A percentile compares a stretch with the other conserved stretches of the same genome.
Conservation (phyloP, 2,329 filamentous ascomycete species). For the Penicillium sp. region DNA sequence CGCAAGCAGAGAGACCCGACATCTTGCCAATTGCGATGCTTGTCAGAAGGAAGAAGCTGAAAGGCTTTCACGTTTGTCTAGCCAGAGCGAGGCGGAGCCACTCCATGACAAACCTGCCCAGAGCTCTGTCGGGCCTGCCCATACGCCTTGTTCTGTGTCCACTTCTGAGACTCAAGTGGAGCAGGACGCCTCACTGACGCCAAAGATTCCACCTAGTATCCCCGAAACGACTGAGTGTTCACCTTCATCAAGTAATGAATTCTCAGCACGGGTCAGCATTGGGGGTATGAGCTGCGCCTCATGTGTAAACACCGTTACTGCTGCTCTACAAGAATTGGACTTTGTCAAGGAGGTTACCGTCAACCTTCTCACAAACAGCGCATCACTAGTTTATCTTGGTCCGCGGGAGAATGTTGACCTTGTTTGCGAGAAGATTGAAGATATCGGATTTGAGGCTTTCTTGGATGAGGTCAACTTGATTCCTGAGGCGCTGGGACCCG, state of each 20-base stretch:
- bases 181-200: background rate
- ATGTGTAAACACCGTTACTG: slow-evolving; percentile 63
- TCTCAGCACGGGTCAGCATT: slow-evolving; percentile 48
- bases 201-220: slow-evolving; percentile 1
- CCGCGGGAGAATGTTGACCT: slow-evolving; percentile 46
- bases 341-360: slow-evolving; percentile 60
- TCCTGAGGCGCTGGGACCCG: slow-evolving; percentile 1
- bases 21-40: slow-evolving; percentile 52
- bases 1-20: slow-evolving; percentile 28
- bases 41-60: slow-evolving; percentile 45
- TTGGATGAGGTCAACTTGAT: slow-evolving; percentile 36
- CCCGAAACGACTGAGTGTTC: background rate
- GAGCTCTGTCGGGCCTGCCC: background rate
- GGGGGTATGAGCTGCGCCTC: slow-evolving; percentile 72
- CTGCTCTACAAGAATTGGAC: slow-evolving; percentile 56
- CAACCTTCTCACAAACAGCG: slow-evolving; percentile 67
- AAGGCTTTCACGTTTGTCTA: slow-evolving; percentile 14
- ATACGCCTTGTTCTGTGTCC: background rate
- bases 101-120: slow-evolving; percentile 14
- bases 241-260: slow-evolving; percentile 15
- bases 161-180: slow-evolving; percentile 4
- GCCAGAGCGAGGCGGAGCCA: slow-evolving; percentile 12
- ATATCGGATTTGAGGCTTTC: slow-evolving; percentile 49
- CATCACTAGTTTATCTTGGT: slow-evolving; percentile 57
- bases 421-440: slow-evolving; percentile 50